Evolutionary conservation across 176 grass and related monocot species (phyloP).

Genomic region (Cenchrus americanus): DNA sequence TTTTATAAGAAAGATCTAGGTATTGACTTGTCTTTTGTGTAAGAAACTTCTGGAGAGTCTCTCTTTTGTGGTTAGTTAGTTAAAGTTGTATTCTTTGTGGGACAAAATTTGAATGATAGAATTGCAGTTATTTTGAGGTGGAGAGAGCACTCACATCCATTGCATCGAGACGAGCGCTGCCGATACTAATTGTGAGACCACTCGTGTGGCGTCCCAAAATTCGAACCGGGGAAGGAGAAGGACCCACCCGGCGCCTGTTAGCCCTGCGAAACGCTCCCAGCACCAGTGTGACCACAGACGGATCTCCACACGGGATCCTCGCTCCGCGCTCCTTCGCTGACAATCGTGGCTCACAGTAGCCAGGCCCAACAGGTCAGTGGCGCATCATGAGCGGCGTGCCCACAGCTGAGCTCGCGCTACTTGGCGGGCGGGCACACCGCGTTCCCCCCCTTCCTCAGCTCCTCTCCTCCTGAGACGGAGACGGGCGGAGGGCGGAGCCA

Average conservation of each 20-base stretch:
- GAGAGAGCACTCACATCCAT: too few relatives aligned
- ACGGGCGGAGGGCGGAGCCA: neutral
- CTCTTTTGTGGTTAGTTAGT: too few relatives aligned
- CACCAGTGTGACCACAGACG: neutral
- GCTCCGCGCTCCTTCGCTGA: neutral
- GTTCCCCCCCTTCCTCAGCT: neutral
- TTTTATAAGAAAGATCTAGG: too few relatives aligned
- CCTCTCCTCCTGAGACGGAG: neutral
- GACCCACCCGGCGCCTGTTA: neutral
- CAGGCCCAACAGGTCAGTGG: neutral
- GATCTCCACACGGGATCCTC: slow-evolving; percentile 8
- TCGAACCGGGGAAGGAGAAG: neutral
- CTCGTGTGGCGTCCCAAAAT: neutral
- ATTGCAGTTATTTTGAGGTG: too few relatives aligned
- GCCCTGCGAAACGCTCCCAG: neutral
- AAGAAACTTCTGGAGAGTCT: too few relatives aligned
- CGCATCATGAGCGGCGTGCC: fast-evolving
- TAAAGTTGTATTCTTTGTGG: too few relatives aligned
- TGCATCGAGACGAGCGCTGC: neutral
- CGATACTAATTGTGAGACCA: neutral
- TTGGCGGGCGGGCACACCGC: slow-evolving; percentile 13
- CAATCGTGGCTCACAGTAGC: fast-evolving
- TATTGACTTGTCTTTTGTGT: too few relatives aligned
- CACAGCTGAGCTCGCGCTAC: neutral
- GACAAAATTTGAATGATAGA: too few relatives aligned